These are phyloP conservation scores for Cyberlindnera galapagoensis DNA, from an alignment of 805 yeast species.

Conservation along the genomic window DNA sequence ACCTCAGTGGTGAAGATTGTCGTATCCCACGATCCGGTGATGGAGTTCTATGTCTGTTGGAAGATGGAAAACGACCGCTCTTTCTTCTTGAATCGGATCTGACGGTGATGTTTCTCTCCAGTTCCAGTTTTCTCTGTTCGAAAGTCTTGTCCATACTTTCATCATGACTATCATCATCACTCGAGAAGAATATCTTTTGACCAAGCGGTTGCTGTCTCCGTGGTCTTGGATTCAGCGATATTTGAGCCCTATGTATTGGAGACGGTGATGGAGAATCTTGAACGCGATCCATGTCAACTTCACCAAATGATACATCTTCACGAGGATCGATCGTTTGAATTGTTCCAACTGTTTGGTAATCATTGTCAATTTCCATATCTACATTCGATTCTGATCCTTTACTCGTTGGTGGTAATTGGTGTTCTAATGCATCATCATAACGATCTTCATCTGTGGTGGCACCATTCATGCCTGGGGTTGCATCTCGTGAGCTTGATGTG, in stretches of 20 bases:
- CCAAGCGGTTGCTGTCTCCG: slow-evolving; percentile 4
- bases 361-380: slow-evolving; percentile 26
- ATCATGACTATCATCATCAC: slow-evolving; percentile 9
- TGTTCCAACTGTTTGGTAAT: slow-evolving; percentile 15
- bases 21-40: slow-evolving; percentile 2
- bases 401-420: slow-evolving; percentile 8
- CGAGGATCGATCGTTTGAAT: slow-evolving; percentile 13
- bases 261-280: neutral
- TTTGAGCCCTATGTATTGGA: too few relatives aligned
- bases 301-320: slow-evolving; percentile 1
- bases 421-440: slow-evolving; percentile 18
- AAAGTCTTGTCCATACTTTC: slow-evolving; percentile 6
- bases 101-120: slow-evolving; percentile 18
- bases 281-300: neutral
- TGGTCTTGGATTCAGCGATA: too few relatives aligned
- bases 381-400: slow-evolving; percentile 16
- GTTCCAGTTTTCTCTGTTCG: slow-evolving; percentile 12
- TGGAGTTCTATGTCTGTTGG: slow-evolving; percentile 1
- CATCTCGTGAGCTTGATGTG: too few relatives aligned
- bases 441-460: slow-evolving; percentile 22
- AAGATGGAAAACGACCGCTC: too few relatives aligned
- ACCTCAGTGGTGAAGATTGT: slow-evolving; percentile 9
- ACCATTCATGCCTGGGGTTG: too few relatives aligned
- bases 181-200: slow-evolving; percentile 15
- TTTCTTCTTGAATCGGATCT: slow-evolving; percentile 6